Conservation (phyloP, 352 stramenopile species). For the Phytophthora capsici region DNA sequence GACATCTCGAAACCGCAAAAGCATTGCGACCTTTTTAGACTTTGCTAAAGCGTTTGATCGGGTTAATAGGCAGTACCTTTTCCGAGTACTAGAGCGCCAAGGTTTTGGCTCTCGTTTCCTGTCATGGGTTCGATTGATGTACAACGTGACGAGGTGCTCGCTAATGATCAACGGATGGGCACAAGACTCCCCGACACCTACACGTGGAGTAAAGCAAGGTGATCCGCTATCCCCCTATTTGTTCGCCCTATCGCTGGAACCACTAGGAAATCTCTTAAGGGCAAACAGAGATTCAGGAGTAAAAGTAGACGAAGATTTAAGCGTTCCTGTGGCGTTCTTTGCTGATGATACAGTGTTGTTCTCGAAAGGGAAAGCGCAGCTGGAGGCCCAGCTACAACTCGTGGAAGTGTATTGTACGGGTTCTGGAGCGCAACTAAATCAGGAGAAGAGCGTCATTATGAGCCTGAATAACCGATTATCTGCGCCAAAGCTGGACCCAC, state of each 20-base stretch:
- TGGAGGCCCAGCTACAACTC: background rate
- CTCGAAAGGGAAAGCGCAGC: background rate
- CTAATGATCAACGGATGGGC: constrained; percentile 7
- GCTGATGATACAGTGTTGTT: constrained; percentile 10
- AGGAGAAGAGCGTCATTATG: constrained; percentile 3
- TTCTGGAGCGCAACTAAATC: constrained; percentile 6
- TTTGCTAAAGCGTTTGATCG: constrained; percentile 12
- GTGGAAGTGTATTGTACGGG: background rate
- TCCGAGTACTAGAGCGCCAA: constrained; percentile 1
- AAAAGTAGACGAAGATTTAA: background rate
- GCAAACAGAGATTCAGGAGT: background rate
- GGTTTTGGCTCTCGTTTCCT: background rate
- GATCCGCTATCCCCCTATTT: background rate
- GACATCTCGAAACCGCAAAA: background rate
- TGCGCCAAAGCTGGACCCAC: background rate
- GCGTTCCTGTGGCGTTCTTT: background rate
- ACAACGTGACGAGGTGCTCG: background rate
- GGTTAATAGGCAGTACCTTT: background rate
- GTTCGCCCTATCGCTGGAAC: background rate
- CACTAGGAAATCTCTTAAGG: background rate
- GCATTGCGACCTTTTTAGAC: constrained; percentile 3
- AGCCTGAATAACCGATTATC: background rate
- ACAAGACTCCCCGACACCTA: background rate
- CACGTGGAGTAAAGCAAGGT: background rate
- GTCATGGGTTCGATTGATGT: constrained; percentile 5